Evolutionary conservation across 139 green algal species (phyloP).

Genomic region (Micractinium sp.): DNA sequence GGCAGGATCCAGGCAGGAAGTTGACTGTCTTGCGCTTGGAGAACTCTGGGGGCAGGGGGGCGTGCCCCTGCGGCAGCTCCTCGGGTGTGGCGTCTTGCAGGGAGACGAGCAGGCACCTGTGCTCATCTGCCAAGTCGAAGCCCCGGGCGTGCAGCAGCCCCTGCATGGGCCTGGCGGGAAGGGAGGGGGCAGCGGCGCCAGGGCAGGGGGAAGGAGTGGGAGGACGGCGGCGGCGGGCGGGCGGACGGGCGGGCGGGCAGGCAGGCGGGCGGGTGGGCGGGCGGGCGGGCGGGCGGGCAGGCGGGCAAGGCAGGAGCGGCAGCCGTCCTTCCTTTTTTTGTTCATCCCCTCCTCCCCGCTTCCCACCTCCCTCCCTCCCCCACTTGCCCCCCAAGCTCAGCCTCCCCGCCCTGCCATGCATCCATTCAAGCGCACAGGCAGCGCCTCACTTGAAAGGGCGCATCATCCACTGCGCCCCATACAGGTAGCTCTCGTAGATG

Average conservation of each 20-base stretch:
- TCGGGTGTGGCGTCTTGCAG: constrained; percentile 2
- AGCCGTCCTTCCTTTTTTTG: no score
- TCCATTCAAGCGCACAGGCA: neutral
- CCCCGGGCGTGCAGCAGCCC: constrained; percentile 15
- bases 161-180: constrained; percentile 30
- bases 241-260: no score
- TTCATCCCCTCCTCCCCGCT: no score
- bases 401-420: neutral
- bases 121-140: constrained; percentile 36
- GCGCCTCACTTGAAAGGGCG: constrained; percentile 35
- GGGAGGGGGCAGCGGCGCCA: neutral
- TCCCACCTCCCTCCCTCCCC: no score
- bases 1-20: constrained; percentile 28
- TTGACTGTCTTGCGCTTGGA: constrained; percentile 34
- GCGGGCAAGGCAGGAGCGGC: neutral
- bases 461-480: constrained; percentile 49
- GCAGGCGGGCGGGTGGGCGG: no score
- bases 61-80: constrained; percentile 4
- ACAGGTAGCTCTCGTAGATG: constrained; percentile 38
- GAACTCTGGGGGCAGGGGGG: neutral
- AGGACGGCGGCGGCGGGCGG: neutral
- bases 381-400: neutral
- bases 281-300: neutral
- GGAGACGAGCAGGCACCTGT: constrained; percentile 35
- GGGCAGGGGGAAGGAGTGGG: neutral